Percentiles rank a stretch among this genome's conserved stretches.
Conservation (phyloP, 495 filamentous ascomycete species). For the Tuber brumale region DNA sequence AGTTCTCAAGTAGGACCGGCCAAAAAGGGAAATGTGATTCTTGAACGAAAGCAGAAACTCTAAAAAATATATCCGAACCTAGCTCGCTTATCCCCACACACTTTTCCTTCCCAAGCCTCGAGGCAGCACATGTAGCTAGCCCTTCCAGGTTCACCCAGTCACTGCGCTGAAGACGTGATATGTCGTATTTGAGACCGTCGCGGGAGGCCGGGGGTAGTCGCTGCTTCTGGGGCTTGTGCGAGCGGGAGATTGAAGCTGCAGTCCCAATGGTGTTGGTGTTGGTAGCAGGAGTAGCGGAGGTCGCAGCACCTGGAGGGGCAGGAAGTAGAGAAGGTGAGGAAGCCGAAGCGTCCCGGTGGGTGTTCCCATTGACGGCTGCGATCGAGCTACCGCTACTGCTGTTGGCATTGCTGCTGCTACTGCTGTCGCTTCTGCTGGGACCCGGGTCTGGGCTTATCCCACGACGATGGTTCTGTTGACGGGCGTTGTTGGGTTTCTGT, state of each 20-base stretch:
- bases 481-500: constrained; percentile 25
- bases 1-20: background rate
- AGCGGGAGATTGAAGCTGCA: constrained; percentile 22
- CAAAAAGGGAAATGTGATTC: constrained; percentile 9
- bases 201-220: constrained; percentile 7
- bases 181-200: constrained; percentile 32
- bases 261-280: background rate
- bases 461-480: constrained; percentile 34
- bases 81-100: constrained; percentile 41
- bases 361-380: constrained; percentile 23
- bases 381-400: constrained; percentile 11
- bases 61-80: constrained; percentile 28
- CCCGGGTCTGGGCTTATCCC: constrained; percentile 30
- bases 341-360: constrained; percentile 15
- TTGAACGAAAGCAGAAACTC: constrained; percentile 17
- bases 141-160: constrained; percentile 39
- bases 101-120: constrained; percentile 29
- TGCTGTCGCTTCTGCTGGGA: constrained; percentile 14
- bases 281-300: background rate
- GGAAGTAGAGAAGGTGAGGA: background rate
- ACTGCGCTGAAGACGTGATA: constrained; percentile 30
- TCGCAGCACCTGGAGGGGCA: background rate
- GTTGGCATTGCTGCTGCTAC: constrained; percentile 11
- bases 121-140: constrained; percentile 28
- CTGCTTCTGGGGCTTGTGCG: constrained; percentile 9